These are phyloP conservation scores for Perkinsus olseni DNA, from an alignment of 169 alveolate species.

Conservation along the genomic window DNA sequence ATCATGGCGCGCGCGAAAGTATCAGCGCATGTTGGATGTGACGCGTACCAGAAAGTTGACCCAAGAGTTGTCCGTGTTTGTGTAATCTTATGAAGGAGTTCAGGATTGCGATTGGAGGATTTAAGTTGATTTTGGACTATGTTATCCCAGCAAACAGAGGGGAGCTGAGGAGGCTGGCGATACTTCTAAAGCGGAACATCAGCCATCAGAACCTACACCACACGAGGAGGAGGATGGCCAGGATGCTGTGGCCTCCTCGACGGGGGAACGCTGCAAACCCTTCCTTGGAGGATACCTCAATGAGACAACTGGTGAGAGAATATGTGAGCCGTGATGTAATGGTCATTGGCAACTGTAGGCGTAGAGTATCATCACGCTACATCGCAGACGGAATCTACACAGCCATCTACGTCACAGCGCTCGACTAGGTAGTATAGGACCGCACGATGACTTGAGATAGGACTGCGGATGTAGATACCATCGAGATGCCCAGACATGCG, in stretches of 20 bases:
- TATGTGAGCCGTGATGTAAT: background rate
- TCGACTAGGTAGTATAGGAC: background rate
- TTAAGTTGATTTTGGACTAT: too few species aligned
- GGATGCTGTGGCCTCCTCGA: too few species aligned
- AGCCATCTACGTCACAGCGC: background rate
- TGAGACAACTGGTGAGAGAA: background rate
- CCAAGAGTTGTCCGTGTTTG: background rate
- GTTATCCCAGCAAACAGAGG: too few species aligned
- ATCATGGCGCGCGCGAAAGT: background rate
- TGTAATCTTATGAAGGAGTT: background rate
- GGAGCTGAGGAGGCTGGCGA: too few species aligned
- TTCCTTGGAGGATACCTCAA: background rate
- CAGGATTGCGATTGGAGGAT: too few species aligned
- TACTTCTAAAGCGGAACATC: too few species aligned
- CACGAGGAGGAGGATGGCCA: too few species aligned
- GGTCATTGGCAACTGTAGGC: background rate
- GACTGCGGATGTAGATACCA: background rate
- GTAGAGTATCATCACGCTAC: background rate
- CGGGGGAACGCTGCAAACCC: background rate
- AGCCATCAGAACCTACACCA: too few species aligned
- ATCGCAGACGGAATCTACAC: background rate
- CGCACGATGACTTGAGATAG: background rate
- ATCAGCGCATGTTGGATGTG: background rate
- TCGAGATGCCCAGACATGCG: background rate
- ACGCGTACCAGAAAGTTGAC: too few species aligned